A percentile compares a stretch with the other conserved stretches of the same genome.
These are phyloP conservation scores for Podaxis rugospora DNA, from an alignment of 768 basidiomycete species.

Conservation along the genomic window DNA sequence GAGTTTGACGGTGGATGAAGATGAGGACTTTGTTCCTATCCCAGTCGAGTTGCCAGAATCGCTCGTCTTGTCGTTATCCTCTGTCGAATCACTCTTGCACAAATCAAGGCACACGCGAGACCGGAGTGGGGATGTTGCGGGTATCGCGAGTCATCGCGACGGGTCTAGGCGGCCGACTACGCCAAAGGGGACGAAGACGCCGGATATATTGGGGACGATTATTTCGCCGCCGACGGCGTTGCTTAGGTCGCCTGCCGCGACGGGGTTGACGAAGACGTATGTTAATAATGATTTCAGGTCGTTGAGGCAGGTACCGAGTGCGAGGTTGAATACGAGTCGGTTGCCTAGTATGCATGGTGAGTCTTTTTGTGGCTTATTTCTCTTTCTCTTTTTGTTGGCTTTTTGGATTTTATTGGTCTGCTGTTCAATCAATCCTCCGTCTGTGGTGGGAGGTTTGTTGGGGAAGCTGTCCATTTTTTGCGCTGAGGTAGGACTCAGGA, in stretches of 20 bases:
- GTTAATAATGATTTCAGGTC: conserved; percentile 78
- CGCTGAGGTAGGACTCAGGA: no score
- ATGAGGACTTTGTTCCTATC: conserved; percentile 27
- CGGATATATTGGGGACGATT: conserved; percentile 59
- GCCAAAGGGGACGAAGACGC: conserved; percentile 47
- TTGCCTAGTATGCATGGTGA: conserved; percentile 79
- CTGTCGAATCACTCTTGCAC: background rate
- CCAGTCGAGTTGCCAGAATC: conserved; percentile 30
- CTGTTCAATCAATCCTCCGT: no score
- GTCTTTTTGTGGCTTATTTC: conserved; percentile 4
- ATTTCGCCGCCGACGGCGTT: conserved; percentile 70
- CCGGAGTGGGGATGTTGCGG: background rate
- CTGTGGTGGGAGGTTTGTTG: no score
- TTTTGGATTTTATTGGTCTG: background rate
- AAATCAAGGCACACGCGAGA: background rate
- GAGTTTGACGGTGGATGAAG: conserved; percentile 36
- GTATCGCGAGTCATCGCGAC: background rate
- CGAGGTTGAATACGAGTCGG: conserved; percentile 80
- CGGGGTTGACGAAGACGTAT: conserved; percentile 81
- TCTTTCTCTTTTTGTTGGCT: background rate
- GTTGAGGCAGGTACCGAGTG: conserved; percentile 59
- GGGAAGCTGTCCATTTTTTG: no score
- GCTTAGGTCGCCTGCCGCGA: conserved; percentile 66
- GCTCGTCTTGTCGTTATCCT: conserved; percentile 33
- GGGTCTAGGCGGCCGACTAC: conserved; percentile 39